Base-by-base conservation (phyloP, 169 alveolate genomes). In the Cardiosporidium cionae region DNA sequence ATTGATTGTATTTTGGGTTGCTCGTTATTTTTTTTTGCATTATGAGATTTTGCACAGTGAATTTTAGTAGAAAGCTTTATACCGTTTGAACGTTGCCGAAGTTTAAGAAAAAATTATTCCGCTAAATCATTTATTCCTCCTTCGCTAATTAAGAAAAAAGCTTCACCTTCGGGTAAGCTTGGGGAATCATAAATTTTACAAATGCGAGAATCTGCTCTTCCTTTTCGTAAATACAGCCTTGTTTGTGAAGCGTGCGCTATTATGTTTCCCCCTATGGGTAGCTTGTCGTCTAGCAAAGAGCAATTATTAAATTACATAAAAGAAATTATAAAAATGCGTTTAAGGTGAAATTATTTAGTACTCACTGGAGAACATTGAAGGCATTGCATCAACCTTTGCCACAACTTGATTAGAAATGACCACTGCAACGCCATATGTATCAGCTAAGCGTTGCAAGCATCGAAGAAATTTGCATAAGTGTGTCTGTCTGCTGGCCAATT, bases 171-270 rank as follows among this genome's bases (percentile, higher is more conserved):
- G 5, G 99, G 99, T 31, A 97, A 83, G 79, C 94, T 90, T 9
- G 99, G 99, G 22, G 98, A 93, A 85, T 97, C 99, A 85, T 93
- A 94, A 2, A 97, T 92, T 85, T 96, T 96, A 79, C 97, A 91
- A 64, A 96, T 92, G 68, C 99, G 84, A 78, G 93, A 90, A 78
- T 96, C 98, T 0, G 95, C 98, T 72, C 97, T 90, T n/a, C 97
- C 90, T 73, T 93, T 92, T 65, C 94, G 71, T 70, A 96, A 80
- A 84, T 87, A 92, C 52, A 97, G 84, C 71, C 99, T 89, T 3
- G 99, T 96, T 78, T 94, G 96, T 29, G 98, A 89, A 37, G 99
- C 99, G 87, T 96, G 99, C 31, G 99, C 99, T 82, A 97, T 91
- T 34, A 97, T 94, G 89, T 97, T 94, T 4, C 99, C 99, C 22